Conservation (phyloP, 2,329 filamentous ascomycete genomes). For the Ceratocystis destructans region DNA sequence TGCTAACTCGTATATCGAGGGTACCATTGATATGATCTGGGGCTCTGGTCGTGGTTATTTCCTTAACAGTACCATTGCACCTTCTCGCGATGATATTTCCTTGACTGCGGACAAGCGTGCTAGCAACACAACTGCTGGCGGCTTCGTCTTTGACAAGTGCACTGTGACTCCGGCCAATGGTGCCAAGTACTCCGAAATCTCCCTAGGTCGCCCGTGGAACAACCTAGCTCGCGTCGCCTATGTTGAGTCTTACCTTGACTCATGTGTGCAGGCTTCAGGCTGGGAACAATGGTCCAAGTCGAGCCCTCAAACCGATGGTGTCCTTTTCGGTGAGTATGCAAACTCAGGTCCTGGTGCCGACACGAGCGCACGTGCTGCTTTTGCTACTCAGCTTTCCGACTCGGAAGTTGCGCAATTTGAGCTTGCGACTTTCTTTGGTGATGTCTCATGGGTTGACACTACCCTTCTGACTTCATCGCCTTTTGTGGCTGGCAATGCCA, state of each 20-base stretch:
- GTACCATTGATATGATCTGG: slow-evolving; percentile 32
- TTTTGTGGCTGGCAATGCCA: slow-evolving; percentile 8
- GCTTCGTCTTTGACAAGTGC: slow-evolving; percentile 28
- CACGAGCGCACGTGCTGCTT: slow-evolving; percentile 36
- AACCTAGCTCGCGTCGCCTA: slow-evolving; percentile 35
- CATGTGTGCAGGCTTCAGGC: slow-evolving; percentile 45
- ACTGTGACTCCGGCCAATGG: slow-evolving; percentile 22
- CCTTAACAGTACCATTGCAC: slow-evolving; percentile 26
- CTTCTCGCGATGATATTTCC: slow-evolving; percentile 24
- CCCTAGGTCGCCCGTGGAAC: slow-evolving; percentile 36
- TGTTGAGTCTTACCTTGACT: slow-evolving; percentile 36
- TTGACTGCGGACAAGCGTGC: slow-evolving; percentile 29
- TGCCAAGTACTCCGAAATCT: slow-evolving; percentile 27
- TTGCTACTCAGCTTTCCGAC: slow-evolving; percentile 26
- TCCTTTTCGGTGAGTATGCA: slow-evolving; percentile 44
- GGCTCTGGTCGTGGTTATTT: slow-evolving; percentile 29
- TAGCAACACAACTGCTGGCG: slow-evolving; percentile 27
- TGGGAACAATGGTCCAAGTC: slow-evolving; percentile 43
- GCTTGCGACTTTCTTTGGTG: slow-evolving; percentile 6
- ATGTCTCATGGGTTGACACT: slow-evolving; percentile 7
- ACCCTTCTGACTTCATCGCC: slow-evolving; percentile 9
- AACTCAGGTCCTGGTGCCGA: slow-evolving; percentile 44
- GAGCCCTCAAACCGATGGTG: slow-evolving; percentile 36
- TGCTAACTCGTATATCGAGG: slow-evolving; percentile 31
- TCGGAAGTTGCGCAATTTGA: slow-evolving; percentile 4